Evolutionary conservation across 148 eudicot species (phyloP).

Genomic region (Cornus suecica): DNA sequence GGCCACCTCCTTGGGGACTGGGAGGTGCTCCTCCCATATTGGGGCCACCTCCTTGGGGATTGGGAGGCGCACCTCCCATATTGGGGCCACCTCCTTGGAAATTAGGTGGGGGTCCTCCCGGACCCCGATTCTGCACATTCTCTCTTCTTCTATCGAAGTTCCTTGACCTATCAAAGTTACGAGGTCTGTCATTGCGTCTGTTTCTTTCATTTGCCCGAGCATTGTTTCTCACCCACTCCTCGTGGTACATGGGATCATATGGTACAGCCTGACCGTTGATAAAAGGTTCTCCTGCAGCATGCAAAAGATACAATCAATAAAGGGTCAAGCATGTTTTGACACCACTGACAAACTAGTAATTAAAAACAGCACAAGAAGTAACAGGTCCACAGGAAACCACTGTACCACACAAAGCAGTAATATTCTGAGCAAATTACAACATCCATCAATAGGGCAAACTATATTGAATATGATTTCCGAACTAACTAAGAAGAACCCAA

Average conservation of each 20-base stretch:
- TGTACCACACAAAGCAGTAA: neutral
- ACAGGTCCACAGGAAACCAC: neutral
- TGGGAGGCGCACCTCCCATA: constrained; percentile 17
- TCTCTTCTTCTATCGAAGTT: constrained; percentile 77
- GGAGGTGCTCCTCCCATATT: constrained; percentile 25
- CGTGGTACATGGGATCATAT: constrained; percentile 95
- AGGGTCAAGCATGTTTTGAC: neutral
- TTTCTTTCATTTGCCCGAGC: constrained; percentile 84
- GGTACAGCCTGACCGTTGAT: constrained; percentile 91
- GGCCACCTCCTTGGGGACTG: constrained; percentile 11
- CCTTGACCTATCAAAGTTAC: constrained; percentile 79
- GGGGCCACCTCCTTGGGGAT: constrained; percentile 10
- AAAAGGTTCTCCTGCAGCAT: constrained; percentile 82
- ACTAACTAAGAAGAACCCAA: neutral
- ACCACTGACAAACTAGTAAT: too few relatives aligned
- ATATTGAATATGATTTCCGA: neutral
- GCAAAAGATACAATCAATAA: neutral
- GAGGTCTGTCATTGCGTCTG: constrained; percentile 88
- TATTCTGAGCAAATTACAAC: neutral
- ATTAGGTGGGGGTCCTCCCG: neutral
- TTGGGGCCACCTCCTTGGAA: constrained; percentile 4
- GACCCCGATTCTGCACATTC: constrained; percentile 29
- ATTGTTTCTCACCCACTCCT: constrained; percentile 95
- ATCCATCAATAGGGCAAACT: neutral
- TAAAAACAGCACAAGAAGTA: too few relatives aligned